Evolutionary conservation across 139 green algal species (phyloP), one percentile per base, ranked within the genome.

Genomic region (Closterium sp.): DNA sequence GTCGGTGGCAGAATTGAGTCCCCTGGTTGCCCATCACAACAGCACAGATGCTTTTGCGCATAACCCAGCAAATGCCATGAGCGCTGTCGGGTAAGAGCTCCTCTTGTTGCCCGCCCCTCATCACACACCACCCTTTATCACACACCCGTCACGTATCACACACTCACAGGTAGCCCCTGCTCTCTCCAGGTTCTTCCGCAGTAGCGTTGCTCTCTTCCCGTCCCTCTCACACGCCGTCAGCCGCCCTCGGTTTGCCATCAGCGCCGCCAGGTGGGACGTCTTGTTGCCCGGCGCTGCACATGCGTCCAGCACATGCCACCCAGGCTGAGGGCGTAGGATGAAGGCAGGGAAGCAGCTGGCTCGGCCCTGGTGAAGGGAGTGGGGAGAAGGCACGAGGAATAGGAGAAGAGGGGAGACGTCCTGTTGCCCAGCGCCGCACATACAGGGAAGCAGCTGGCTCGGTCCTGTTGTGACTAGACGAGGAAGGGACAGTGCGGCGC

Each of bases 211-310:
- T 3, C 98, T 96, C 32, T 55, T 89, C 2, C 90, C 34, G 92
- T 99, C 97, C 66, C 95, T 95, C 90, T 99, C 98, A 87, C 97
- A 98, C 0, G 98, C 98, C 28, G 96, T 86, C 1, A 99, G 95
- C 28, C 84, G 93, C 36, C 97, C 96, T 33, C 1, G 32, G 32
- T 88, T 85, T n/a, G 33, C 90, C 85, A 98, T 93, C 16, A 97
- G 91, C 32, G 97, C 96, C 2, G 97, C 97, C 33, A 99, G 84
- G 90, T 99, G 98, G 0, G 97, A 99, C 0, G 98, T 99, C 92
- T 99, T 99, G 96, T 99, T 99, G 84, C 98, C 98, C 0, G 98
- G 98, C 4, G 98, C 98, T 0, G 98, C 97, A 92, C 98, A 99
- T 64, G 95, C 96, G 95, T 99, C 98, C 86, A 99, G 43, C 21